Conservation (phyloP, 257 asterid species). For the Gentiana straminea region DNA sequence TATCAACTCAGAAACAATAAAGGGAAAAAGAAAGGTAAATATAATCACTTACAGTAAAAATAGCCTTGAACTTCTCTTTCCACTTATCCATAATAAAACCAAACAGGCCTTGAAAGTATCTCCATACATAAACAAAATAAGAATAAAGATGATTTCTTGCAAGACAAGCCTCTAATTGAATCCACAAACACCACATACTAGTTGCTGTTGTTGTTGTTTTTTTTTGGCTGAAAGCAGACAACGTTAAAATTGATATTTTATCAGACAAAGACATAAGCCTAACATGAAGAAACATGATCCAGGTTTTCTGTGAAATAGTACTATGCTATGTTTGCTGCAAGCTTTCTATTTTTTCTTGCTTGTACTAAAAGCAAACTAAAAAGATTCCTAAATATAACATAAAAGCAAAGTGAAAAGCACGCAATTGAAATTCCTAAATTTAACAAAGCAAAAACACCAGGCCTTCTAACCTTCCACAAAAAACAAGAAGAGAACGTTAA, state of each 20-base stretch:
- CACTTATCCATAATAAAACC: slow-evolving; percentile 30
- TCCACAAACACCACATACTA: slow-evolving; percentile 22
- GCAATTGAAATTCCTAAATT: slow-evolving; percentile 9
- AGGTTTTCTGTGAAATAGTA: background rate
- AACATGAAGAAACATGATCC: slow-evolving; percentile 16
- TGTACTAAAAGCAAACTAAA: slow-evolving; percentile 43
- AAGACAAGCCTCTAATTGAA: slow-evolving; percentile 27
- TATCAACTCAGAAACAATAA: no score
- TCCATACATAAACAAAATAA: slow-evolving; percentile 18
- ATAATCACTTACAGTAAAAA: slow-evolving; percentile 35
- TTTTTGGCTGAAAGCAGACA: slow-evolving; percentile 7
- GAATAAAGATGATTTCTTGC: slow-evolving; percentile 27
- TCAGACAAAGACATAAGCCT: slow-evolving; percentile 13
- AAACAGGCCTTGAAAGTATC: slow-evolving; percentile 21
- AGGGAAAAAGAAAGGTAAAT: no score
- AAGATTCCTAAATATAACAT: slow-evolving; percentile 35
- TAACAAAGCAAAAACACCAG: background rate
- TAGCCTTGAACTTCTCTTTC: slow-evolving; percentile 32
- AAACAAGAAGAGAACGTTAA: no score
- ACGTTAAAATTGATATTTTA: slow-evolving; percentile 14
- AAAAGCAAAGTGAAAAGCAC: slow-evolving; percentile 24
- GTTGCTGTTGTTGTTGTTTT: background rate
- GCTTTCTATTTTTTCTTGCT: slow-evolving; percentile 36
- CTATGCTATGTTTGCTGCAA: slow-evolving; percentile 2
- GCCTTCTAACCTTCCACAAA: no score